A percentile compares a stretch with the other conserved stretches of the same genome.
These are phyloP conservation scores for Colletotrichum paranaense DNA, from an alignment of 2,329 filamentous ascomycete species.

Conservation along the genomic window DNA sequence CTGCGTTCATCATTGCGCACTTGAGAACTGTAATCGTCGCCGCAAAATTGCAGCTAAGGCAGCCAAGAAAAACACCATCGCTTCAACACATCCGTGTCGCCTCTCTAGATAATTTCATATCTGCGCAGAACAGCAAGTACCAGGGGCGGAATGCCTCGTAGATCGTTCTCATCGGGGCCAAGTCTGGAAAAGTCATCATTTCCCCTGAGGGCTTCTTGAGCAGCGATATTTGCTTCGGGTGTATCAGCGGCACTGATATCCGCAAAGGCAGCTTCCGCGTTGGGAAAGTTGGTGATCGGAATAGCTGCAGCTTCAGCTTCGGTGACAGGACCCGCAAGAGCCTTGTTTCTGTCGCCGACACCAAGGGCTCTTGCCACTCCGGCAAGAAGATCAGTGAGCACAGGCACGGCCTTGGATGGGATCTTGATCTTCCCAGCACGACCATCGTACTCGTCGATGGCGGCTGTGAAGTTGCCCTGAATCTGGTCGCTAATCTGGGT, in stretches of 20 bases:
- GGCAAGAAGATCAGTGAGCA: constrained; percentile 19
- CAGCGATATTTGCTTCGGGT: background rate
- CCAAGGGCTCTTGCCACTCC: constrained; percentile 22
- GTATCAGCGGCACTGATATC: constrained; percentile 21
- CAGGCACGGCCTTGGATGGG: constrained; percentile 24
- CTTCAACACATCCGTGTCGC: background rate
- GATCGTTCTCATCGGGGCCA: constrained; percentile 18
- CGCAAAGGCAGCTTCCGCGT: background rate
- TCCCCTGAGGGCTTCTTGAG: background rate
- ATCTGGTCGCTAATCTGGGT: constrained; percentile 6
- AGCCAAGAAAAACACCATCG: background rate
- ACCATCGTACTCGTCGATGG: constrained; percentile 19
- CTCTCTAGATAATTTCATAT: constrained; percentile 14
- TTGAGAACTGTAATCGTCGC: background rate
- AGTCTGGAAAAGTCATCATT: background rate
- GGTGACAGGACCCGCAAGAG: background rate
- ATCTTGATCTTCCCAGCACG: constrained; percentile 33
- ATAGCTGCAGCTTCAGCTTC: background rate
- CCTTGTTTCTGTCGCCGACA: background rate
- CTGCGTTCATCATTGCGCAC: background rate
- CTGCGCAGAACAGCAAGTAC: constrained; percentile 22
- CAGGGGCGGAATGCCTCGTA: constrained; percentile 17
- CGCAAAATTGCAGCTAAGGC: background rate
- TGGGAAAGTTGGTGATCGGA: background rate
- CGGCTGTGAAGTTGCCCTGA: constrained; percentile 7